These are phyloP conservation scores for Lolium perenne DNA, from an alignment of 176 grass and related monocot genomes.

Conservation along the genomic window DNA sequence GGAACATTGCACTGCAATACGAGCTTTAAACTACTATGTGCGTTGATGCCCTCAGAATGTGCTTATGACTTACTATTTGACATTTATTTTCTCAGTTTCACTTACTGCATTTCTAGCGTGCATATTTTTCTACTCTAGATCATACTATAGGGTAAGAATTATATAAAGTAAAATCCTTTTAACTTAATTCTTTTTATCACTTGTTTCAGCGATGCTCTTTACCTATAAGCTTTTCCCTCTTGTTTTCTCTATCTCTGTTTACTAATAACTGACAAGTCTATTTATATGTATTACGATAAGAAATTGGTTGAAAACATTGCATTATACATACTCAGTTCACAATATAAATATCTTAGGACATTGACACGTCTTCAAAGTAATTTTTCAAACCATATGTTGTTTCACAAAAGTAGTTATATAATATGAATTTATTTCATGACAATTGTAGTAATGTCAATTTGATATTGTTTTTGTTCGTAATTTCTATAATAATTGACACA, in stretches of 20 bases:
- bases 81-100: not conserved
- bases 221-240: not conserved
- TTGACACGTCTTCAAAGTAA: not conserved
- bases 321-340: not conserved
- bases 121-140: constrained; percentile 9
- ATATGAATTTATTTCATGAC: not conserved
- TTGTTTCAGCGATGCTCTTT: not conserved
- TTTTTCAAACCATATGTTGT: not conserved
- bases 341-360: not conserved
- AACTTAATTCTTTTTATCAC: not conserved
- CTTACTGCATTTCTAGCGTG: not conserved
- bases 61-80: not conserved
- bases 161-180: not conserved
- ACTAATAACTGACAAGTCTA: constrained; percentile 9
- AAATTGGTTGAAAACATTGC: constrained; percentile 2
- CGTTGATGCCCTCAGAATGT: not conserved
- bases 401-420: not conserved
- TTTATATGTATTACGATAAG: not conserved
- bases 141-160: not conserved
- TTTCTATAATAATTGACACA: not conserved
- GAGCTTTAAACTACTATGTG: constrained; percentile 7
- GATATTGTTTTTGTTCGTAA: not conserved
- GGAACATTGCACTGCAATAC: not conserved
- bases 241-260: not conserved
- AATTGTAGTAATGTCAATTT: not conserved